phyloP scores from a whole-genome alignment of 208 protist genomes.

The Leishmania braziliensis region DNA sequence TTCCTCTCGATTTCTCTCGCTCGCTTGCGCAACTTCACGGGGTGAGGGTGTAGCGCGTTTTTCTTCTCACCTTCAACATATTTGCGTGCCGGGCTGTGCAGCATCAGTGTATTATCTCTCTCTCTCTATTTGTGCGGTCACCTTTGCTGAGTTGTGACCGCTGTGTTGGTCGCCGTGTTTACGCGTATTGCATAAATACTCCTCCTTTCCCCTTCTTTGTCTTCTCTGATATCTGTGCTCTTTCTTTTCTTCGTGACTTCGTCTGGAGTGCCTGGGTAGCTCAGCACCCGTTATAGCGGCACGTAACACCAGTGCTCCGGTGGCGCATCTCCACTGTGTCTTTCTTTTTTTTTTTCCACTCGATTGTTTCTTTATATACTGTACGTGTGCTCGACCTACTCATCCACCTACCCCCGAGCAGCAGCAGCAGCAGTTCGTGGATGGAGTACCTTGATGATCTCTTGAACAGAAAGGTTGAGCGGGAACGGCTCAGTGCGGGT shows the following conservation, averaged over 20 bases:
- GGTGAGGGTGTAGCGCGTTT: neutral
- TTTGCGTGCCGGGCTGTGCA: constrained; percentile 6
- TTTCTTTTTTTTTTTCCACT: neutral
- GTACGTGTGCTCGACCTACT: neutral
- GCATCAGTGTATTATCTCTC: neutral
- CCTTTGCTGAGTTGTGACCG: neutral
- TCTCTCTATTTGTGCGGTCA: neutral
- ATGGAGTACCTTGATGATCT: constrained; percentile 38
- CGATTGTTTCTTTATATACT: neutral
- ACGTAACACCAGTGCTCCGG: constrained; percentile 5
- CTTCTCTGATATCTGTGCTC: neutral
- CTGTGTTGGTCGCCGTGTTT: neutral
- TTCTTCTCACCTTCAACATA: constrained; percentile 4
- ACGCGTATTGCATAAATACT: neutral
- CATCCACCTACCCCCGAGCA: neutral
- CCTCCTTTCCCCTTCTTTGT: neutral
- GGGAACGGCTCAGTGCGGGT: constrained; percentile 32
- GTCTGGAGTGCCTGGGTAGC: neutral
- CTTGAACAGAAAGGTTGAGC: constrained; percentile 40
- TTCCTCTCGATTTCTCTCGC: neutral
- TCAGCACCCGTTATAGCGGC: neutral
- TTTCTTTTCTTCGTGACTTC: neutral
- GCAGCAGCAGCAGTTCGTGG: neutral
- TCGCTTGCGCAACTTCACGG: neutral
- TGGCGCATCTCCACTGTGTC: neutral